These are phyloP conservation scores for Globisporangium cederbergense DNA, from an alignment of 352 stramenopile genomes.

Conservation along the genomic window DNA sequence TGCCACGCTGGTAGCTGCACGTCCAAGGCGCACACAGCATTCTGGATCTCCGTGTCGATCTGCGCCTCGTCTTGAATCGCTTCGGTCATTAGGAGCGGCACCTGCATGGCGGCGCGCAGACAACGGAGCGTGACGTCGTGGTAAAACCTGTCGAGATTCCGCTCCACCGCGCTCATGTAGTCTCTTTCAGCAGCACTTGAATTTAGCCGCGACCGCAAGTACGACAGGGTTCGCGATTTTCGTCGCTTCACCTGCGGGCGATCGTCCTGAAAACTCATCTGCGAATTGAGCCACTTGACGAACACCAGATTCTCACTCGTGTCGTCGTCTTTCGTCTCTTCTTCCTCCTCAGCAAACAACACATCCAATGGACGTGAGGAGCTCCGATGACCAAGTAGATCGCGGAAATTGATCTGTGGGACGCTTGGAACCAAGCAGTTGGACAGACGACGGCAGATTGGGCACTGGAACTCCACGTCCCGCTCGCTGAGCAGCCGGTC, in stretches of 20 bases:
- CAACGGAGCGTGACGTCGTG: constrained; percentile 45
- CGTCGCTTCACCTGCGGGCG: constrained; percentile 34
- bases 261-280: constrained; percentile 52
- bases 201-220: constrained; percentile 32
- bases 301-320: constrained; percentile 30
- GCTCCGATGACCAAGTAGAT: constrained; percentile 4
- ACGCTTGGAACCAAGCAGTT: constrained; percentile 67
- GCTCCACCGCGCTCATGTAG: constrained; percentile 30
- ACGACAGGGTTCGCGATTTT: constrained; percentile 37
- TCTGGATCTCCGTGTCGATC: constrained; percentile 51
- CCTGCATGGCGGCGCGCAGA: constrained; percentile 37
- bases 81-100: constrained; percentile 50
- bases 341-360: constrained; percentile 22
- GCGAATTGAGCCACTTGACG: constrained; percentile 44
- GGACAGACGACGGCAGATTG: constrained; percentile 68
- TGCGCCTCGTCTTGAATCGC: constrained; percentile 38
- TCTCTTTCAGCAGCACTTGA: constrained; percentile 29
- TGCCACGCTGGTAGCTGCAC: constrained; percentile 49
- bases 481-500: constrained; percentile 65
- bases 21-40: constrained; percentile 36
- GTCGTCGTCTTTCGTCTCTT: constrained; percentile 36
- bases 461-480: constrained; percentile 75
- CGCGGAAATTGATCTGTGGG: constrained; percentile 15
- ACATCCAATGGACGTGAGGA: constrained; percentile 15
- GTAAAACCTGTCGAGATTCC: constrained; percentile 51